These are phyloP conservation scores for Mycena galopus DNA, from an alignment of 768 basidiomycete species.

Conservation along the genomic window DNA sequence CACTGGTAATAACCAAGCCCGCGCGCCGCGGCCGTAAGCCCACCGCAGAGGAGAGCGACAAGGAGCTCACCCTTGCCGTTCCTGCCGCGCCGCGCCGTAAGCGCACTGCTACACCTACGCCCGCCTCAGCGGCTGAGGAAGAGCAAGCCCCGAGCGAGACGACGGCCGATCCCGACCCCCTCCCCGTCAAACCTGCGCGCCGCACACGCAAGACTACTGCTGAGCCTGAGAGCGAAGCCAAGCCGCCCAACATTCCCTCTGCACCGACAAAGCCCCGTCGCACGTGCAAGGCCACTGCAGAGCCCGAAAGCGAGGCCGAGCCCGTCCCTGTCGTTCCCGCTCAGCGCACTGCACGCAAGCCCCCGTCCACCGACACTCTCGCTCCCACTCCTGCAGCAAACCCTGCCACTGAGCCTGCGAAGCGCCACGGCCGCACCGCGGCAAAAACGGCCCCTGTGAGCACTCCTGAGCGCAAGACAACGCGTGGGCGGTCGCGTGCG, in stretches of 20 bases:
- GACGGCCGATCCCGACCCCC: conserved; percentile 4
- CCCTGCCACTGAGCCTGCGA: conserved; percentile 31
- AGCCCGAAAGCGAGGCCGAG: conserved; percentile 29
- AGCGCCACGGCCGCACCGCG: conserved; percentile 18
- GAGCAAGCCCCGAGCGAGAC: conserved; percentile 10
- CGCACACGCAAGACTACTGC: conserved; percentile 40
- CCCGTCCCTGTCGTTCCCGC: neutral
- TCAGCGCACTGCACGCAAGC: conserved; percentile 27
- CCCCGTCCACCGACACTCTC: neutral
- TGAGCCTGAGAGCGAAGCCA: conserved; percentile 19
- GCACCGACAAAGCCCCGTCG: conserved; percentile 30
- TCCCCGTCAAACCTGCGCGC: conserved; percentile 36
- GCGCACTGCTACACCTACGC: conserved; percentile 15
- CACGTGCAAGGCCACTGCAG: conserved; percentile 21
- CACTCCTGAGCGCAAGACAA: conserved; percentile 36
- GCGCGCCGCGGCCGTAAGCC: conserved; percentile 9
- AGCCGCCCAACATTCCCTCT: conserved; percentile 14
- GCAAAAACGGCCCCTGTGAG: conserved; percentile 34
- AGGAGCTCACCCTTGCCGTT: conserved; percentile 1
- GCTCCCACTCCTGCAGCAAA: neutral
- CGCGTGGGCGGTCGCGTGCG: conserved; percentile 34
- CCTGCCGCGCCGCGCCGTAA: neutral
- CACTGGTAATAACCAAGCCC: conserved; percentile 6
- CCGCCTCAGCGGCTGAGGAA: conserved; percentile 5
- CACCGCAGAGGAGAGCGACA: conserved; percentile 29